Percentiles rank a stretch among this genome's conserved stretches.
phyloP scores from a whole-genome alignment of 2,329 filamentous ascomycete species.

The Westerdykella ornata region DNA sequence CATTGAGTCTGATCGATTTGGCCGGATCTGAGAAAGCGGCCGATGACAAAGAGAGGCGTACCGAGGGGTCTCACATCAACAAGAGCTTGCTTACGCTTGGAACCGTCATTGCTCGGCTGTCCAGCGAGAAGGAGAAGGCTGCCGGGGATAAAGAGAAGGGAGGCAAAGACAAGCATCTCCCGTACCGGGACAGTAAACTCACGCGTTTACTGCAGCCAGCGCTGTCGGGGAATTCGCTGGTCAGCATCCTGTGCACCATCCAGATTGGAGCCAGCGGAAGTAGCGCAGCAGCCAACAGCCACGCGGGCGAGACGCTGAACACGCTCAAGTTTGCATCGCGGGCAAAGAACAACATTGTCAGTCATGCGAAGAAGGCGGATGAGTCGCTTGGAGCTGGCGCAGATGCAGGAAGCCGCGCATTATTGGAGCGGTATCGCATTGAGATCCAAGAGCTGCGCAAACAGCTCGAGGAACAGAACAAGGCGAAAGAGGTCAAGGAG shows the following conservation, averaged over 20 bases:
- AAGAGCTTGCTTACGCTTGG: conserved; percentile 92
- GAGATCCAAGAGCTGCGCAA: conserved; percentile 77
- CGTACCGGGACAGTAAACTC: conserved; percentile 95
- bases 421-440: conserved; percentile 87
- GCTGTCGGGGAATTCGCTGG: conserved; percentile 83
- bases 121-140: conserved; percentile 78
- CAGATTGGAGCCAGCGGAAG: conserved; percentile 75
- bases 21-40: conserved; percentile 94
- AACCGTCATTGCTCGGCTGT: conserved; percentile 90
- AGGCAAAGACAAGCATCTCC: conserved; percentile 77
- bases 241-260: conserved; percentile 96
- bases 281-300: conserved; percentile 61
- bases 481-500: conserved; percentile 43
- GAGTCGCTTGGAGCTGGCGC: conserved; percentile 72
- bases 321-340: conserved; percentile 94
- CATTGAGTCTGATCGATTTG: conserved; percentile 88
- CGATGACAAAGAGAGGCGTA: conserved; percentile 86
- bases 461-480: conserved; percentile 74
- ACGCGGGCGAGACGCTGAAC: conserved; percentile 85
- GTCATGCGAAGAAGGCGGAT: conserved; percentile 89
- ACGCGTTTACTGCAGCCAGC: conserved; percentile 88
- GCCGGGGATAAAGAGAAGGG: conserved; percentile 56
- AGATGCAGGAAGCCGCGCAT: conserved; percentile 76
- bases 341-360: conserved; percentile 96
- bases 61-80: conserved; percentile 97